Percentiles rank a stretch among this genome's conserved stretches.
phyloP scores from a whole-genome alignment of 306 rosid genomes.

The Ceratonia siliqua region DNA sequence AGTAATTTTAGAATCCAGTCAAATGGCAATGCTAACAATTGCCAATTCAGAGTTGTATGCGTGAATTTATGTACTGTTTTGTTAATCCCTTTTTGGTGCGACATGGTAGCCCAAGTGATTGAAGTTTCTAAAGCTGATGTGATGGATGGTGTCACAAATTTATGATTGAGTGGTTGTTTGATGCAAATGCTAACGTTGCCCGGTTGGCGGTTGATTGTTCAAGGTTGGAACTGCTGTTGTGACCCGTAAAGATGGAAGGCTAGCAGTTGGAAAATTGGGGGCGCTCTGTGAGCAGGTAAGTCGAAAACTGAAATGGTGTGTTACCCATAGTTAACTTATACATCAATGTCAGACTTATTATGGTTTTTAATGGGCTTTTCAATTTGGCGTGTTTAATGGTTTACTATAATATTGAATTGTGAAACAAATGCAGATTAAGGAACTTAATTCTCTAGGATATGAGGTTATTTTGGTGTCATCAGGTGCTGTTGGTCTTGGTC shows the following conservation, averaged over 20 bases:
- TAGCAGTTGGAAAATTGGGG: slow-evolving; percentile 63
- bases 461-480: slow-evolving; percentile 96
- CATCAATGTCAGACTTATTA: background rate
- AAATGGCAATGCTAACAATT: background rate
- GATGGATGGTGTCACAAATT: background rate
- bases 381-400: background rate
- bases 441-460: slow-evolving; percentile 69
- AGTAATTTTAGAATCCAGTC: background rate
- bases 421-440: slow-evolving; percentile 69
- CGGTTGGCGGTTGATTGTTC: background rate
- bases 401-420: slow-evolving; percentile 24
- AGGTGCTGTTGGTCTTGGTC: slow-evolving; percentile 98
- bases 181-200: background rate
- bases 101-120: background rate
- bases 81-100: background rate
- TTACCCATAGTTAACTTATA: background rate
- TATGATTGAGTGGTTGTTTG: background rate
- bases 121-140: background rate
- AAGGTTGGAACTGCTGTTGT: slow-evolving; percentile 39
- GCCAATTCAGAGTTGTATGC: background rate
- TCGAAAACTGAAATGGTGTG: background rate
- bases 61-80: background rate
- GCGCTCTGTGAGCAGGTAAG: slow-evolving; percentile 87
- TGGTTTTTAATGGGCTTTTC: slow-evolving; percentile 10
- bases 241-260: slow-evolving; percentile 27